These are phyloP conservation scores for Pholiota adiposa DNA, from an alignment of 1,284 basidiomycete genomes.

Conservation along the genomic window DNA sequence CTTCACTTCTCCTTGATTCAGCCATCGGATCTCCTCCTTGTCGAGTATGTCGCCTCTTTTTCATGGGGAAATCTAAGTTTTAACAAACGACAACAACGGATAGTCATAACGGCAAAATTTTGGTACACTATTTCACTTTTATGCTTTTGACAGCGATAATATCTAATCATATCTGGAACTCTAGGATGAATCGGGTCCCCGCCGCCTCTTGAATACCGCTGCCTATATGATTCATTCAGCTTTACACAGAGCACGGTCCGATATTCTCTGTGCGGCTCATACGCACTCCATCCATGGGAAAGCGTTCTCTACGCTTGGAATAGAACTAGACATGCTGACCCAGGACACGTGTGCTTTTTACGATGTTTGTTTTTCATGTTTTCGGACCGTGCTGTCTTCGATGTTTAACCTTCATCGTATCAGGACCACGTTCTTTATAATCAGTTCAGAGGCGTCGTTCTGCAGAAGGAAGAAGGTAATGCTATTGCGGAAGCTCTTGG, in stretches of 20 bases:
- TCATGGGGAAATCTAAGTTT: neutral
- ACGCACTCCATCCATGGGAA: constrained; percentile 67
- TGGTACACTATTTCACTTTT: constrained; percentile 25
- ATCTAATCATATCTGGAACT: neutral
- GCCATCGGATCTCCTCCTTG: constrained; percentile 48
- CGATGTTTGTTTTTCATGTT: constrained; percentile 31
- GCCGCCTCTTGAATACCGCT: constrained; percentile 46
- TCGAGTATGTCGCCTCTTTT: constrained; percentile 35
- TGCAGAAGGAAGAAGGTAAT: constrained; percentile 58
- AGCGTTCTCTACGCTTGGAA: constrained; percentile 62
- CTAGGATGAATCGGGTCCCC: constrained; percentile 42
- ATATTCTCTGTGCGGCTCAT: constrained; percentile 67
- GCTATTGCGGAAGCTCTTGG: constrained; percentile 60
- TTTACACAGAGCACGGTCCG: constrained; percentile 63
- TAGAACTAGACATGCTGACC: constrained; percentile 55
- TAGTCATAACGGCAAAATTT: constrained; percentile 50
- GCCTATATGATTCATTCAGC: constrained; percentile 55
- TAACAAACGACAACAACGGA: too few relatives aligned
- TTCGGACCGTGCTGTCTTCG: constrained; percentile 8
- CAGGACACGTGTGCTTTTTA: constrained; percentile 55
- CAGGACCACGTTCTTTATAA: constrained; percentile 44
- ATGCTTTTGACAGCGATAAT: neutral
- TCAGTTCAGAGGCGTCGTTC: constrained; percentile 61
- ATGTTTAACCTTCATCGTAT: neutral
- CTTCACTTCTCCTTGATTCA: constrained; percentile 51